Percentiles rank a stretch among this genome's conserved stretches.
These are phyloP conservation scores for Verticillium tricorpus DNA, from an alignment of 2,329 filamentous ascomycete species.

Conservation along the genomic window DNA sequence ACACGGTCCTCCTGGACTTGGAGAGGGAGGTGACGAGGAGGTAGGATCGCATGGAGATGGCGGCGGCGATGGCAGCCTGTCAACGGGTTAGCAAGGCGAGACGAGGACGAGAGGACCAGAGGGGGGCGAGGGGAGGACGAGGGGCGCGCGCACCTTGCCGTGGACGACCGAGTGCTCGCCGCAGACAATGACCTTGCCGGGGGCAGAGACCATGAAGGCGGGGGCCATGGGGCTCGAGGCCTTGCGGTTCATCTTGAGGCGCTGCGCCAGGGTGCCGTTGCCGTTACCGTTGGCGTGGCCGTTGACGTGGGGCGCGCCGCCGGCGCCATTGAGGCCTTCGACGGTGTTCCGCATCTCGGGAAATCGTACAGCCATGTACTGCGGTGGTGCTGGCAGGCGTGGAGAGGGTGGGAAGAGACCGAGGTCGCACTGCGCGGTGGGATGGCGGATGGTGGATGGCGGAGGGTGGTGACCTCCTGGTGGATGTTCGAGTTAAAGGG, in stretches of 20 bases:
- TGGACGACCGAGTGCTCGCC: conserved; percentile 98
- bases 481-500: neutral
- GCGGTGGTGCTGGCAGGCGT: conserved; percentile 13
- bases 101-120: neutral
- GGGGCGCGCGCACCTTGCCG: conserved; percentile 63
- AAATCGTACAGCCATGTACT: conserved; percentile 18
- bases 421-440: too few relatives aligned
- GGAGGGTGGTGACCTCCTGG: too few relatives aligned
- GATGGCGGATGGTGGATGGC: too few relatives aligned
- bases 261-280: conserved; percentile 26
- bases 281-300: conserved; percentile 26
- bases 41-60: conserved; percentile 92
- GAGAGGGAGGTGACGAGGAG: conserved; percentile 92
- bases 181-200: conserved; percentile 97
- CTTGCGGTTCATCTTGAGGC: conserved; percentile 45
- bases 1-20: conserved; percentile 84
- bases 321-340: conserved; percentile 13
- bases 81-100: conserved; percentile 2
- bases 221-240: conserved; percentile 68
- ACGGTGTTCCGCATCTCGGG: conserved; percentile 25
- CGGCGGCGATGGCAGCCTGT: conserved; percentile 85
- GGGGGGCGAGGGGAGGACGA: neutral
- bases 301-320: conserved; percentile 12
- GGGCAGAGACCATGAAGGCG: conserved; percentile 95
- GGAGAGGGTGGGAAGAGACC: neutral